These are phyloP conservation scores for Aleurites moluccanus DNA, from an alignment of 441 rosid genomes.

Conservation along the genomic window DNA sequence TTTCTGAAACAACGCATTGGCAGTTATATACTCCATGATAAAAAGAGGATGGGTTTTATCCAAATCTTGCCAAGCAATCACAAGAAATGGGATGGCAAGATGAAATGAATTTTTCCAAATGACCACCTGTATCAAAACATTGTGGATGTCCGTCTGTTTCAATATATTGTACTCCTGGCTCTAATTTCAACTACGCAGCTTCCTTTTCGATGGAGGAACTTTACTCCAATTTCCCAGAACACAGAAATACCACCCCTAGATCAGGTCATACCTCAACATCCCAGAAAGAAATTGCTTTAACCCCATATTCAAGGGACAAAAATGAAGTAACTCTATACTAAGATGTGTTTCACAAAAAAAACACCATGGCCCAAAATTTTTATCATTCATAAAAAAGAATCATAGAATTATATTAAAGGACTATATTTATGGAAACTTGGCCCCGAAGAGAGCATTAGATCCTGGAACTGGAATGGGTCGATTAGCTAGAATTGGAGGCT, in stretches of 20 bases:
- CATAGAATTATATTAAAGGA: not conserved
- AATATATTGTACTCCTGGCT: not conserved
- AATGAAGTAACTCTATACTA: conserved; percentile 3
- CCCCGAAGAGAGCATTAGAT: conserved; percentile 43
- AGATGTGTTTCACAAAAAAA: conserved; percentile 14
- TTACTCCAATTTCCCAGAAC: not conserved
- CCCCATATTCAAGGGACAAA: conserved; percentile 1
- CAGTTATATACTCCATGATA: not conserved
- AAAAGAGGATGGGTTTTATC: not conserved
- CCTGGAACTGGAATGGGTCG: conserved; percentile 44
- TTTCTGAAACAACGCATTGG: not conserved
- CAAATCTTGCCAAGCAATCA: not conserved
- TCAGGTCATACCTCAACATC: not conserved
- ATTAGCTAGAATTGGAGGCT: conserved; percentile 51
- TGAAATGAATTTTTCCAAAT: not conserved
- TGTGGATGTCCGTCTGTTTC: not conserved
- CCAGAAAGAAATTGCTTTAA: not conserved
- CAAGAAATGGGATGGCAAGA: not conserved
- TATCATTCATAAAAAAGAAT: conserved; percentile 22
- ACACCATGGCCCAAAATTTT: conserved; percentile 38
- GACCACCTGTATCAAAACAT: conserved; percentile 1
- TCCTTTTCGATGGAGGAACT: not conserved
- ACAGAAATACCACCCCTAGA: conserved; percentile 3
- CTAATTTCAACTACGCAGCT: not conserved
- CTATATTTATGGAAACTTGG: conserved; percentile 51